Base-by-base conservation (phyloP, 2,329 filamentous ascomycete species). In the Nemania serpens region DNA sequence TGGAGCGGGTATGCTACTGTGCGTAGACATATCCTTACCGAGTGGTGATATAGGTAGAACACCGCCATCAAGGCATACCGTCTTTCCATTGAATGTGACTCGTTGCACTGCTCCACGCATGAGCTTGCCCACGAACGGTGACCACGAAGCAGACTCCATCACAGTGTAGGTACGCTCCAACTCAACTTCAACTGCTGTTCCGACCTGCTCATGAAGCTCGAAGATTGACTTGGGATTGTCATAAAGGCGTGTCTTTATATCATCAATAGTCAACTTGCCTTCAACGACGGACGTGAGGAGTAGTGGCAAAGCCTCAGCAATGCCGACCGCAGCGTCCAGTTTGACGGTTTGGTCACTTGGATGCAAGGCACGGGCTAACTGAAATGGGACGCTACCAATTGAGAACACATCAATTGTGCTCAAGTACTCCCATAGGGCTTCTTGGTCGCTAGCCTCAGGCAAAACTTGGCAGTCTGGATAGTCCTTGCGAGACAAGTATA, bases 141-240 rank as follows among this genome's bases (percentile, higher is more conserved):
- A 91, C 89, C 88, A 91, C 20, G 78, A 75, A 36, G 79, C 67
- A 20, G 78, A 74, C 59, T 75, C 74, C 50, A 84, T 76, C 58
- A 88, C 79, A 3, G 84, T 80, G 74, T 90, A 90, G 1, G 88
- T 83, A 46, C 90, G 85, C 72, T 91, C 90, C 68, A 93, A 81
- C 76, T 93, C 90, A 20, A 91, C 83, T 78, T 93, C 90, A 37
- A 93, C 82, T 5, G 84, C 85, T 39, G 88, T 88, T 60, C 87
- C 87, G n/a, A 83, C 77, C 76, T 93, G 90, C 68, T 93, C 90
- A 66, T 93, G 90, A 52, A 93, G 83, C 78, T 93, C 90, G 68
- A 93, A 93, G 69, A 93, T 93, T 72, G 85, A 84, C 78, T 89
- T 90, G 2, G 90, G 90, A 73, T 92, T 93, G 71, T 91, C 88